phyloP scores from a whole-genome alignment of 1,139 yeast genomes.

The Suhomyces guaymorum region DNA sequence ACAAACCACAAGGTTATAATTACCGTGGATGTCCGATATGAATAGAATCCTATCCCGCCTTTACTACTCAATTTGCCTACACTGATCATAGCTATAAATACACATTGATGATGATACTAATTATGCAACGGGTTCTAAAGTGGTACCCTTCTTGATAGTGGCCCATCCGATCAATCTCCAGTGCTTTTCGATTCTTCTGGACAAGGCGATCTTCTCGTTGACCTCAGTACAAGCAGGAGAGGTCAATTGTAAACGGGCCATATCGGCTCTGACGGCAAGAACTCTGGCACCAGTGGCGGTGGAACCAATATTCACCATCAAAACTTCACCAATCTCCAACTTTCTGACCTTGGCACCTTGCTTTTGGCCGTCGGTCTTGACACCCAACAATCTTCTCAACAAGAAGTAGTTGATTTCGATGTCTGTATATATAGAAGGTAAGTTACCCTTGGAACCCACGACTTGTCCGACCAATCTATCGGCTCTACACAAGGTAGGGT shows the following conservation, averaged over 20 bases:
- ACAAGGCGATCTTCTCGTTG: slow-evolving; percentile 96
- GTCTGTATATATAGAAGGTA: slow-evolving; percentile 95
- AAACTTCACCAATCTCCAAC: slow-evolving; percentile 89
- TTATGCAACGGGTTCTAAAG: slow-evolving; percentile 66
- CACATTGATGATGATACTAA: slow-evolving; percentile 10
- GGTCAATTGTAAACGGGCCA: slow-evolving; percentile 96
- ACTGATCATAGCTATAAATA: slow-evolving; percentile 10
- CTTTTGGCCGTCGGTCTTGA: slow-evolving; percentile 96
- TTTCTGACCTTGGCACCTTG: slow-evolving; percentile 93
- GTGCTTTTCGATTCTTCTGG: slow-evolving; percentile 99
- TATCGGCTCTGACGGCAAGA: slow-evolving; percentile 96
- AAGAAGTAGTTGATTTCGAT: slow-evolving; percentile 96
- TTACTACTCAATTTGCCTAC: too few relatives aligned
- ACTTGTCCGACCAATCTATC: slow-evolving; percentile 99
- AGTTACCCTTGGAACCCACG: slow-evolving; percentile 93
- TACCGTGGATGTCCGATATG: too few relatives aligned
- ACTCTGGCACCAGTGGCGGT: slow-evolving; percentile 99
- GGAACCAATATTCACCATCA: slow-evolving; percentile 99
- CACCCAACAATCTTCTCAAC: slow-evolving; percentile 95
- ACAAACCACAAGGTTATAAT: too few relatives aligned
- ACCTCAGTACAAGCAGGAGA: slow-evolving; percentile 99
- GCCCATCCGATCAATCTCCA: slow-evolving; percentile 99
- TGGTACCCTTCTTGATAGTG: slow-evolving; percentile 92
- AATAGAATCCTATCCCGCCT: too few relatives aligned
- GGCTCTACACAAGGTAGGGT: slow-evolving; percentile 98